Evolutionary conservation across 768 basidiomycete genomes (phyloP).

Genomic region (Xerocomellus chrysenteron): DNA sequence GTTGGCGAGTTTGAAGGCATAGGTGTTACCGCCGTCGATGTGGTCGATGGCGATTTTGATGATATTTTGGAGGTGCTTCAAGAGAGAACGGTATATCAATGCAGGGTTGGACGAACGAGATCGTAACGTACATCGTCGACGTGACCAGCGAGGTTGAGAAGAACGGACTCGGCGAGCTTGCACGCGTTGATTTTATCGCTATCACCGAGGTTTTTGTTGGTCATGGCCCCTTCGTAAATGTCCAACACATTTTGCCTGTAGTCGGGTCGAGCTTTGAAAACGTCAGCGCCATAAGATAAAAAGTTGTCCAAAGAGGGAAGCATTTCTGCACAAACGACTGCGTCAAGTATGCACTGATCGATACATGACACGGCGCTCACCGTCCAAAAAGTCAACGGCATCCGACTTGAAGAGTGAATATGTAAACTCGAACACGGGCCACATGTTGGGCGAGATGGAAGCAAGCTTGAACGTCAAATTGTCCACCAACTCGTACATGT

Average conservation of each 20-base stretch:
- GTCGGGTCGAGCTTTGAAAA: slow-evolving; percentile 68
- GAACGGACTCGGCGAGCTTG: slow-evolving; percentile 78
- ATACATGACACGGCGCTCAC: slow-evolving; percentile 35
- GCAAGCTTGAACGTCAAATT: slow-evolving; percentile 80
- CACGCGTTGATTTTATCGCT: slow-evolving; percentile 82
- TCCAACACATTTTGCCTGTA: slow-evolving; percentile 82
- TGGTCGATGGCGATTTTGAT: slow-evolving; percentile 59
- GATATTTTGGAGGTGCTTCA: slow-evolving; percentile 63
- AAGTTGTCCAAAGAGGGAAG: slow-evolving; percentile 87
- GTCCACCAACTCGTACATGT: slow-evolving; percentile 84
- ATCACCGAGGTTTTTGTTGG: slow-evolving; percentile 72
- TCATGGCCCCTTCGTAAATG: slow-evolving; percentile 76
- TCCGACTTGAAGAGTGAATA: slow-evolving; percentile 82
- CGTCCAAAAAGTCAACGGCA: slow-evolving; percentile 84
- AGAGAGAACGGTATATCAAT: background rate
- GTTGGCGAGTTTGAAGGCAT: slow-evolving; percentile 68
- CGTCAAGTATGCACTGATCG: background rate
- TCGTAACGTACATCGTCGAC: slow-evolving; percentile 66
- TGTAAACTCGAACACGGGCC: slow-evolving; percentile 83
- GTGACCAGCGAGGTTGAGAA: slow-evolving; percentile 76
- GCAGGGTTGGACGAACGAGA: background rate
- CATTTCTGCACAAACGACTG: slow-evolving; percentile 60
- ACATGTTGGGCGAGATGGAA: slow-evolving; percentile 76
- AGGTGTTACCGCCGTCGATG: slow-evolving; percentile 61
- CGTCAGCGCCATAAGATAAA: slow-evolving; percentile 76